Conservation (phyloP, 257 asterid species). For the Linderniella brevidens region DNA sequence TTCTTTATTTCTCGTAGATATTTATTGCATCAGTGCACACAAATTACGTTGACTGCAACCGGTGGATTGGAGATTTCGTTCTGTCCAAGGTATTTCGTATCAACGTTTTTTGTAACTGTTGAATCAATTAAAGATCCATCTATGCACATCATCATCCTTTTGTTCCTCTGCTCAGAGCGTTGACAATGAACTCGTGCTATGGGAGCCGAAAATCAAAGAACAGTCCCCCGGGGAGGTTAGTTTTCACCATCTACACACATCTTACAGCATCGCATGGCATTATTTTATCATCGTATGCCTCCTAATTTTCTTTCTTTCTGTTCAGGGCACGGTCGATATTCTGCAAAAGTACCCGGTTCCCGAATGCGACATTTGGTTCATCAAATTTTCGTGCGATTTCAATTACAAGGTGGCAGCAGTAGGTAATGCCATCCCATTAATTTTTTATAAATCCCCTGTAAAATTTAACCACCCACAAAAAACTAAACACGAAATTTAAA, state of each 20-base stretch:
- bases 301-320: conserved; percentile 10
- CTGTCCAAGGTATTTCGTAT: conserved; percentile 59
- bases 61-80: conserved; percentile 94
- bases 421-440: conserved; percentile 39
- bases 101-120: not conserved
- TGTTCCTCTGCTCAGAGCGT: conserved; percentile 50
- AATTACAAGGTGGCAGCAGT: conserved; percentile 64
- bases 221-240: conserved; percentile 97
- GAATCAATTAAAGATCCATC: not conserved
- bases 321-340: conserved; percentile 83
- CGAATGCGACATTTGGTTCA: conserved; percentile 95
- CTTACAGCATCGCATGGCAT: not conserved
- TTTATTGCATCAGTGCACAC: conserved; percentile 90
- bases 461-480: not conserved
- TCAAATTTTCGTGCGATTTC: conserved; percentile 89
- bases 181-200: conserved; percentile 81
- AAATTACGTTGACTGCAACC: conserved; percentile 86
- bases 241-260: too few species aligned
- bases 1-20: conserved; percentile 23
- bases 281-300: conserved; percentile 1
- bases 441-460: not conserved
- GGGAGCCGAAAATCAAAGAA: conserved; percentile 98
- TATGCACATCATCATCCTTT: not conserved
- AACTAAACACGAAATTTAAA: not conserved
- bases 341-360: conserved; percentile 98